Percentiles rank a stretch among this genome's conserved stretches.
Conservation (phyloP, 306 rosid species). For the Vachellia collinsii region DNA sequence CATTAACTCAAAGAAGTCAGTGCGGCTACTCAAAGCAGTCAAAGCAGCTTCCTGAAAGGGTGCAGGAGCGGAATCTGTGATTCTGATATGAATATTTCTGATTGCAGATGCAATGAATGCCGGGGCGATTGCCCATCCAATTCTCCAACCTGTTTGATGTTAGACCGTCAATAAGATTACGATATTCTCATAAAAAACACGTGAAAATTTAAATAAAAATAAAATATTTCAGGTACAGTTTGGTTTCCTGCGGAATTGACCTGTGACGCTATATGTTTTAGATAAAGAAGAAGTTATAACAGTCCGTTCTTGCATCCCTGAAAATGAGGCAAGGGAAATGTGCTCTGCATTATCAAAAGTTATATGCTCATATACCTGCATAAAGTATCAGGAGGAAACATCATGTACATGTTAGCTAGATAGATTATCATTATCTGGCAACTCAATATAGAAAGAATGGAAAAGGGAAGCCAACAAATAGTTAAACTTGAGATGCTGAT, state of each 20-base stretch:
- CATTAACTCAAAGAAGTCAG: slow-evolving; percentile 63
- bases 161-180: slow-evolving; percentile 27
- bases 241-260: slow-evolving; percentile 37
- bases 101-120: slow-evolving; percentile 71
- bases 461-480: not conserved
- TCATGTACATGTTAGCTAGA: not conserved
- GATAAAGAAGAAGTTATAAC: slow-evolving; percentile 84
- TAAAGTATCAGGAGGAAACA: slow-evolving; percentile 23
- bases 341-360: slow-evolving; percentile 65
- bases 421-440: slow-evolving; percentile 10
- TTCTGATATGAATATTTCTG: slow-evolving; percentile 66
- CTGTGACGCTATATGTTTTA: slow-evolving; percentile 80
- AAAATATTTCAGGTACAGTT: not conserved
- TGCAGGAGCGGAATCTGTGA: slow-evolving; percentile 85
- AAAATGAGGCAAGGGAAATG: slow-evolving; percentile 73
- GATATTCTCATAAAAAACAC: slow-evolving; percentile 18
- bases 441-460: slow-evolving; percentile 15
- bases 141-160: slow-evolving; percentile 78
- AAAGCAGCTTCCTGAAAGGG: slow-evolving; percentile 94
- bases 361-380: slow-evolving; percentile 78
- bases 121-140: slow-evolving; percentile 98
- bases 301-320: slow-evolving; percentile 84
- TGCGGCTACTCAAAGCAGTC: slow-evolving; percentile 73
- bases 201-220: not conserved
- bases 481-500: not conserved